These are phyloP conservation scores for Arthrocladium fulminans DNA, from an alignment of 2,329 filamentous ascomycete genomes.

Conservation along the genomic window DNA sequence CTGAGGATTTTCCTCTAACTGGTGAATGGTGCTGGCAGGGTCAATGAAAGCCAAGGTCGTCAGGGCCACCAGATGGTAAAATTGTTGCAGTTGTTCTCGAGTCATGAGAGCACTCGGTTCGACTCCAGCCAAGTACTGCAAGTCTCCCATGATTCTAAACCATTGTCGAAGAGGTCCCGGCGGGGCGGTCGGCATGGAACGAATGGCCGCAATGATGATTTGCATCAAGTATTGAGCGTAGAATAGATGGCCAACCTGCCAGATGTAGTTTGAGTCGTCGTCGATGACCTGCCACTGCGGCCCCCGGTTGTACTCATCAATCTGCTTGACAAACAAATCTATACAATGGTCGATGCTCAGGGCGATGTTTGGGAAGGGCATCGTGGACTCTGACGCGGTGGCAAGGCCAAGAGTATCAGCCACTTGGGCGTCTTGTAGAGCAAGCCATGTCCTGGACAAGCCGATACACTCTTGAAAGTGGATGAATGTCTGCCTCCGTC, in stretches of 20 bases:
- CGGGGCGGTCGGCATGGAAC: not conserved
- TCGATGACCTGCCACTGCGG: slow-evolving; percentile 4
- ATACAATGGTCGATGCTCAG: not conserved
- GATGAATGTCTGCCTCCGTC: slow-evolving; percentile 58
- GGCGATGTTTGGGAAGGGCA: not conserved
- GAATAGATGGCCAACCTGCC: slow-evolving; percentile 4
- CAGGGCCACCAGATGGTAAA: slow-evolving; percentile 4
- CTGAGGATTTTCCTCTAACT: not conserved
- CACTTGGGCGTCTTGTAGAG: not conserved
- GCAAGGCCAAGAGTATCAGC: not conserved
- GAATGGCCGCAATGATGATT: not conserved
- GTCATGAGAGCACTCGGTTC: slow-evolving; percentile 2
- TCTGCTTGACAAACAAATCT: not conserved
- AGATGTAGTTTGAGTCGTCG: slow-evolving; percentile 7
- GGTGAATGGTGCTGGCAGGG: slow-evolving; percentile 13
- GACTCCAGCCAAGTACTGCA: not conserved
- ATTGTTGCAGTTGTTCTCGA: not conserved
- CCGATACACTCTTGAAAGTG: slow-evolving; percentile 44
- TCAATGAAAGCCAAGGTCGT: slow-evolving; percentile 12
- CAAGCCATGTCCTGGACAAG: slow-evolving; percentile 1
- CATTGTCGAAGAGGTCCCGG: not conserved
- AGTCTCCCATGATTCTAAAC: not conserved
- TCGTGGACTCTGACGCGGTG: not conserved
- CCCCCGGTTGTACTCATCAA: not conserved
- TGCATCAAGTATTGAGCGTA: slow-evolving; percentile 2